Conservation (phyloP, 768 basidiomycete genomes). For the Russula compacta region DNA sequence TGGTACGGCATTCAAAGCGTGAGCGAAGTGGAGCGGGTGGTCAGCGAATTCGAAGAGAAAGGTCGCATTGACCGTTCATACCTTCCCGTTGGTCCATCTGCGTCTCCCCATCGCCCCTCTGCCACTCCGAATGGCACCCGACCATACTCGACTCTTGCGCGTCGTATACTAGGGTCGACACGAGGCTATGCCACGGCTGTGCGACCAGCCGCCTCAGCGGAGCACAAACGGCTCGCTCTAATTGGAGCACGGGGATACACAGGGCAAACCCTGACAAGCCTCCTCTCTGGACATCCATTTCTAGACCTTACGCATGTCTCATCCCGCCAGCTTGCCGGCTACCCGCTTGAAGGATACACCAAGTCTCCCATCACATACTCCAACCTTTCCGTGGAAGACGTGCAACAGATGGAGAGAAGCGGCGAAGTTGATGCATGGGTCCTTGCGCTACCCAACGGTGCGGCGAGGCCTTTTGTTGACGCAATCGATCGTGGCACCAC, state of each 20-base stretch:
- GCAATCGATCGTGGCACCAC: conserved; percentile 74
- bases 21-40: conserved; percentile 79
- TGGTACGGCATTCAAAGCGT: conserved; percentile 96
- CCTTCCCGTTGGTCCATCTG: conserved; percentile 76
- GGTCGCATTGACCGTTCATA: conserved; percentile 82
- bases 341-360: conserved; percentile 68
- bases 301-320: conserved; percentile 92
- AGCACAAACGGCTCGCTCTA: conserved; percentile 83
- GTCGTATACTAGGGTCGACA: conserved; percentile 39
- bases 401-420: conserved; percentile 80
- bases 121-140: conserved; percentile 36
- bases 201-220: conserved; percentile 36
- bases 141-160: conserved; percentile 50
- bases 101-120: conserved; percentile 43
- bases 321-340: conserved; percentile 86
- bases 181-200: conserved; percentile 78
- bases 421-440: conserved; percentile 97
- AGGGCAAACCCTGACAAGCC: conserved; percentile 79
- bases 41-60: conserved; percentile 58
- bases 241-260: conserved; percentile 97
- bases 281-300: conserved; percentile 84
- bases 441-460: conserved; percentile 97
- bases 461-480: conserved; percentile 94
- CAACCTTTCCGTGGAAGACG: conserved; percentile 69
- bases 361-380: conserved; percentile 68